Evolutionary conservation across 768 basidiomycete genomes (phyloP).

Genomic region (Chlorophyllum brunneum): DNA sequence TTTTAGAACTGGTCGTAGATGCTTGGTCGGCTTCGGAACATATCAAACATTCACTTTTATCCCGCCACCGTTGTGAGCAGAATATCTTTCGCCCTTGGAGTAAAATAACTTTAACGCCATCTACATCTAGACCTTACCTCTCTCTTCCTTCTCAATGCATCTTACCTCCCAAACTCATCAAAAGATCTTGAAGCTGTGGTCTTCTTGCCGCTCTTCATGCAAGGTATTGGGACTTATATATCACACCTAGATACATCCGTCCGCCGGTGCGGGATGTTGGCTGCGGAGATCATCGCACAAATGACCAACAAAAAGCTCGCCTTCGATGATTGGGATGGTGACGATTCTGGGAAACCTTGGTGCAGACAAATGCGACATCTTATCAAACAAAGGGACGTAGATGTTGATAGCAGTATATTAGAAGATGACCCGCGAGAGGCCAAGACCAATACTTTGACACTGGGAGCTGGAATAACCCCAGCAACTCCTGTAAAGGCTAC

Average conservation of each 20-base stretch:
- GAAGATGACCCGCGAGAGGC: conserved; percentile 5
- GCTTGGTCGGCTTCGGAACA: conserved; percentile 77
- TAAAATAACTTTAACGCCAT: not conserved
- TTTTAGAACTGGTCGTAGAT: conserved; percentile 49
- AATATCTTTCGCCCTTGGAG: conserved; percentile 10
- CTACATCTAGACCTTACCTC: conserved; percentile 60
- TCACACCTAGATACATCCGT: conserved; percentile 71
- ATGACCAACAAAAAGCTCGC: conserved; percentile 60
- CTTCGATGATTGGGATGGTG: conserved; percentile 85
- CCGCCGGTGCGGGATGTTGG: conserved; percentile 89
- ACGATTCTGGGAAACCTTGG: conserved; percentile 62
- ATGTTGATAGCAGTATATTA: conserved; percentile 29
- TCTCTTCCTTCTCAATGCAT: conserved; percentile 61
- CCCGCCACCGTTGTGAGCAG: conserved; percentile 68
- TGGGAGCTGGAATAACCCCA: conserved; percentile 5
- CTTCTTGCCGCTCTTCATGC: conserved; percentile 58
- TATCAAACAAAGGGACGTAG: conserved; percentile 46
- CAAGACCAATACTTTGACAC: not conserved
- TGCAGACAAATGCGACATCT: conserved; percentile 56
- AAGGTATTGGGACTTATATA: conserved; percentile 70
- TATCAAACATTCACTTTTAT: conserved; percentile 73
- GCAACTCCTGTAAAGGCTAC: conserved; percentile 16
- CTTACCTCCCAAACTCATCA: conserved; percentile 55
- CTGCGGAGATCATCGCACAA: conserved; percentile 75
- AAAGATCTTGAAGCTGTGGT: conserved; percentile 41